A percentile compares a stretch with the other conserved stretches of the same genome.
phyloP scores from a whole-genome alignment of 805 yeast genomes.

The Candida xyloterini region DNA sequence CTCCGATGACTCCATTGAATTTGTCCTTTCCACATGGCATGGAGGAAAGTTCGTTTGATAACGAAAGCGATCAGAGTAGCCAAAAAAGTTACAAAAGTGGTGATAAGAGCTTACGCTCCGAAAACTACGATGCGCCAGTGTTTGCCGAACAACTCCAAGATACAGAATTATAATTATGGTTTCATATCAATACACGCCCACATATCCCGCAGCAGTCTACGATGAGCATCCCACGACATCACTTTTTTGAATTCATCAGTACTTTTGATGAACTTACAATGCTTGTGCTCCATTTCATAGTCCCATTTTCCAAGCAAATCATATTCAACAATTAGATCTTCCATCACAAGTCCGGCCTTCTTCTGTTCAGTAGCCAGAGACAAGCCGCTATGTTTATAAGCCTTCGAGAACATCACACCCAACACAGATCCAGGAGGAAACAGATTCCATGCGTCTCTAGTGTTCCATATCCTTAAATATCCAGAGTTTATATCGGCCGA shows the following conservation, averaged over 20 bases:
- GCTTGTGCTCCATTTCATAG: conserved; percentile 17
- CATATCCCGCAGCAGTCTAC: conserved; percentile 16
- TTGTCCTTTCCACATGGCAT: conserved; percentile 26
- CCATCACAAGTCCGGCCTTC: conserved; percentile 7
- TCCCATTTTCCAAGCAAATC: conserved; percentile 23
- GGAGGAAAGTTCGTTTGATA: conserved; percentile 17
- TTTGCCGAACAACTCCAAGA: conserved; percentile 24
- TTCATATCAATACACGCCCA: conserved; percentile 23
- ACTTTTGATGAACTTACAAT: conserved; percentile 17
- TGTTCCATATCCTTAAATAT: conserved; percentile 23
- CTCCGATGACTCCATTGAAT: conserved; percentile 37
- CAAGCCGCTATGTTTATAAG: conserved; percentile 21
- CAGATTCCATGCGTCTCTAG: conserved; percentile 23
- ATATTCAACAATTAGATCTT: conserved; percentile 18
- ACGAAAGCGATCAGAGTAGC: conserved; percentile 19
- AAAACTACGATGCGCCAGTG: conserved; percentile 13
- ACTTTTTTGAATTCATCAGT: conserved; percentile 16
- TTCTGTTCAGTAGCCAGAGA: conserved; percentile 23
- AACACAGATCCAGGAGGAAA: conserved; percentile 19
- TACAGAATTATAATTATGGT: conserved; percentile 18
- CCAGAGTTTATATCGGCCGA: conserved; percentile 14
- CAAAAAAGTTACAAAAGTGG: conserved; percentile 4
- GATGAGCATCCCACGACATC: conserved; percentile 21
- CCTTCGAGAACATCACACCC: conserved; percentile 12
- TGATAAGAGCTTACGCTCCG: neutral